Conservation (phyloP, 345 rosid species). For the Camelina hispida region DNA sequence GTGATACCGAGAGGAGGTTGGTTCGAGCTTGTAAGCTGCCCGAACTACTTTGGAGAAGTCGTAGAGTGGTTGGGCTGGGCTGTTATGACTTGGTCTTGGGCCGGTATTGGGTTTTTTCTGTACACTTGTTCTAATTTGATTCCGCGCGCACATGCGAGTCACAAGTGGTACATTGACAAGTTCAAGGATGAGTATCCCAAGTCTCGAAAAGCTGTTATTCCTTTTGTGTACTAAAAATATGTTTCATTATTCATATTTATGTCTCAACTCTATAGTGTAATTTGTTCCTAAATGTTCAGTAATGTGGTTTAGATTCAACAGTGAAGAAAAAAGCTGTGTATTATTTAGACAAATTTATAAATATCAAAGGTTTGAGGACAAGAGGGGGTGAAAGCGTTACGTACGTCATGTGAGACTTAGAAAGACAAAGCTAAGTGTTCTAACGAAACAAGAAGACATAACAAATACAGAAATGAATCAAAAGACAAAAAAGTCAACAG, state of each 20-base stretch:
- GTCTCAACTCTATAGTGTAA: neutral
- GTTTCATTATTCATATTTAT: no score
- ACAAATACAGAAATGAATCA: constrained; percentile 41
- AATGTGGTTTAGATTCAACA: neutral
- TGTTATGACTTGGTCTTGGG: constrained; percentile 88
- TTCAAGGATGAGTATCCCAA: constrained; percentile 80
- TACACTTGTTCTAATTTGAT: constrained; percentile 78
- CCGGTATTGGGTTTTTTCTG: constrained; percentile 73
- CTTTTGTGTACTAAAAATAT: constrained; percentile 55
- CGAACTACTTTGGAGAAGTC: constrained; percentile 86
- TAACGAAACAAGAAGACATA: constrained; percentile 30
- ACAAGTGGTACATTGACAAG: constrained; percentile 72
- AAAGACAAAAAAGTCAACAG: constrained; percentile 29
- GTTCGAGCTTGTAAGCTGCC: constrained; percentile 87
- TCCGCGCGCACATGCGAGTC: constrained; percentile 78
- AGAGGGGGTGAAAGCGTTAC: constrained; percentile 13
- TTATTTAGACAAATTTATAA: constrained; percentile 23
- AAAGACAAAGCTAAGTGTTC: constrained; percentile 30
- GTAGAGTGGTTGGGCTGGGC: constrained; percentile 93
- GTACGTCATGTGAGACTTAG: constrained; percentile 12
- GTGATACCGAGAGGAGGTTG: constrained; percentile 79
- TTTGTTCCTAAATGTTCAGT: neutral
- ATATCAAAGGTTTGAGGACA: constrained; percentile 9
- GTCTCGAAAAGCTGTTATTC: constrained; percentile 73
- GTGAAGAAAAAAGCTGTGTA: neutral